Evolutionary conservation across 495 filamentous ascomycete genomes (phyloP).

Genomic region (Endocarpon pusillum): DNA sequence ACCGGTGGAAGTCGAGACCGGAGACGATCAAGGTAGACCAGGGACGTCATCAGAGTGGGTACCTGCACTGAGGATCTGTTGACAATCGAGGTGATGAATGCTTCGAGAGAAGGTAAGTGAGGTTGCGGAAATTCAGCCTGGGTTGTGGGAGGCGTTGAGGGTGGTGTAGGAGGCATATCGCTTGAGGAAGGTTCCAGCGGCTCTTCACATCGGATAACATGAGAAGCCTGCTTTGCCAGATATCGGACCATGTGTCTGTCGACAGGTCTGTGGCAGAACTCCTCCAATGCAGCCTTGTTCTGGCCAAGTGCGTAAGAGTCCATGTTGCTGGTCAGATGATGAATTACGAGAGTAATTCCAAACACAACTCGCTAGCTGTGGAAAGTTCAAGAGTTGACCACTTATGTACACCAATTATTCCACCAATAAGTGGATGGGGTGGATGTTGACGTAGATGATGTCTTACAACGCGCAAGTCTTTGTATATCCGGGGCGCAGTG

Average conservation of each 20-base stretch:
- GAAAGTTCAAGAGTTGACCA: no score
- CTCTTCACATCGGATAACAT: constrained; percentile 80
- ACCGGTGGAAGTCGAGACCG: constrained; percentile 73
- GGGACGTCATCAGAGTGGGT: constrained; percentile 86
- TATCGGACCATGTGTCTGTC: constrained; percentile 70
- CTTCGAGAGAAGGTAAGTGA: constrained; percentile 59
- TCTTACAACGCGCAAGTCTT: no score
- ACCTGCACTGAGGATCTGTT: constrained; percentile 91
- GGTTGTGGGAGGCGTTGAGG: constrained; percentile 44
- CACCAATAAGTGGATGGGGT: no score
- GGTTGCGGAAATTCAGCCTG: constrained; percentile 22
- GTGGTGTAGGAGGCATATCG: constrained; percentile 52
- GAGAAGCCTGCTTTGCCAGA: constrained; percentile 62
- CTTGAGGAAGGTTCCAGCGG: constrained; percentile 27
- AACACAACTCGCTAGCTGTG: no score
- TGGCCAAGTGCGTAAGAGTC: constrained; percentile 23
- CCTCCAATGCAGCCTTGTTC: constrained; percentile 73
- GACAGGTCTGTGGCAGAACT: constrained; percentile 74
- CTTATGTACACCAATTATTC: no score
- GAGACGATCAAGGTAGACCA: constrained; percentile 81
- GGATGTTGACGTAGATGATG: no score
- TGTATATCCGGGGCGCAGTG: no score
- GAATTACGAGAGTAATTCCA: no score
- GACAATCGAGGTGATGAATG: constrained; percentile 82
- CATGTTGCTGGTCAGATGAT: no score